phyloP scores from a whole-genome alignment of 179 eudicot genomes.

The Gypsophila paniculata region DNA sequence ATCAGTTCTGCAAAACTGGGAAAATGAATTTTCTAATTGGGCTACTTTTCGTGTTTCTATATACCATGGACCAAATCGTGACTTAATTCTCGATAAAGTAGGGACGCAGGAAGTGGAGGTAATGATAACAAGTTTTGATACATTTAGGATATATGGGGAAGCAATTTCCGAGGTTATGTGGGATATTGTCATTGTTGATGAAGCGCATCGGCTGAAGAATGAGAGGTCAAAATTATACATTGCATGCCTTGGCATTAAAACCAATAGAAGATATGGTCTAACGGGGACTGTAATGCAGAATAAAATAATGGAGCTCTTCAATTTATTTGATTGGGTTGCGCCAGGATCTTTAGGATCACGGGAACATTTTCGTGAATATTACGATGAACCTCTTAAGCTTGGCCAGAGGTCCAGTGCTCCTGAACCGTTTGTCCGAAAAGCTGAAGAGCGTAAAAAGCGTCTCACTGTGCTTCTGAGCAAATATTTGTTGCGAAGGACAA shows the following conservation, averaged over 20 bases:
- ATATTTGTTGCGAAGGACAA: slow-evolving; percentile 83
- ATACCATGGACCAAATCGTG: slow-evolving; percentile 91
- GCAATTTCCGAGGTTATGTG: slow-evolving; percentile 56
- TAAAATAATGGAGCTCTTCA: slow-evolving; percentile 88
- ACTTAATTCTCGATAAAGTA: slow-evolving; percentile 72
- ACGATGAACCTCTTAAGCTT: slow-evolving; percentile 92
- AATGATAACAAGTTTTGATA: slow-evolving; percentile 92
- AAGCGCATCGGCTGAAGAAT: slow-evolving; percentile 92
- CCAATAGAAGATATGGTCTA: slow-evolving; percentile 81
- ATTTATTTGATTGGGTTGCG: slow-evolving; percentile 86
- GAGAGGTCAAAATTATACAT: slow-evolving; percentile 81
- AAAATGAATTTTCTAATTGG: slow-evolving; percentile 87
- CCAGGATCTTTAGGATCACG: slow-evolving; percentile 89
- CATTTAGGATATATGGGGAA: slow-evolving; percentile 68
- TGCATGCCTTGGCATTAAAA: slow-evolving; percentile 63
- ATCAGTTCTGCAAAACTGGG: slow-evolving; percentile 93
- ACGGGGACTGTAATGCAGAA: slow-evolving; percentile 98
- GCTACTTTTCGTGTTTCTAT: slow-evolving; percentile 65
- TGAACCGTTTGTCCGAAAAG: slow-evolving; percentile 62
- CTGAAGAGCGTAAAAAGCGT: slow-evolving; percentile 81
- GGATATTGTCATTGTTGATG: slow-evolving; percentile 87
- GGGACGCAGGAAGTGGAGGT: slow-evolving; percentile 55
- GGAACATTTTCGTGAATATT: slow-evolving; percentile 88
- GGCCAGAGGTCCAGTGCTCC: slow-evolving; percentile 95
- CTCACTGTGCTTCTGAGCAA: slow-evolving; percentile 63